Evolutionary conservation across 805 yeast genomes (phyloP).

Genomic region (Maudiozyma serrabonitensis): DNA sequence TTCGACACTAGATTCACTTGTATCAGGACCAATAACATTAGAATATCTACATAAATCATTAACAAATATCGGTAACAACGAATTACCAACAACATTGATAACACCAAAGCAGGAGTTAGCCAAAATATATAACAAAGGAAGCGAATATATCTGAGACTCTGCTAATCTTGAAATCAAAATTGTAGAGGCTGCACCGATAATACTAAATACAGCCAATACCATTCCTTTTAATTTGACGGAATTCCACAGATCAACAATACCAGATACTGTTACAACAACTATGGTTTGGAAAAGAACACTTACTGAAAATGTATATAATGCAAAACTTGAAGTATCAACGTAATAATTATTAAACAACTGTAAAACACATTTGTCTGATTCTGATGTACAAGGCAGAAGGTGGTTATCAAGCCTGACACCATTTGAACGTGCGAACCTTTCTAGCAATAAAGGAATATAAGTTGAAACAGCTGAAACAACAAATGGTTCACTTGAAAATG

Average conservation of each 20-base stretch:
- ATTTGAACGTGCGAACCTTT: slow-evolving; percentile 61
- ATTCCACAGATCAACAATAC: slow-evolving; percentile 51
- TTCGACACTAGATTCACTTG: slow-evolving; percentile 19
- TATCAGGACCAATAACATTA: neutral
- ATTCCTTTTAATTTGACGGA: slow-evolving; percentile 41
- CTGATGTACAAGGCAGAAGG: slow-evolving; percentile 39
- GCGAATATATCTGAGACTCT: slow-evolving; percentile 22
- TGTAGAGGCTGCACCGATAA: slow-evolving; percentile 48
- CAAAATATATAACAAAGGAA: slow-evolving; percentile 43
- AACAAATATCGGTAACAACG: slow-evolving; percentile 56
- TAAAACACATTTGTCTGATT: slow-evolving; percentile 36
- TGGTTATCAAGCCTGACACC: slow-evolving; percentile 58
- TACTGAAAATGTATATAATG: slow-evolving; percentile 61
- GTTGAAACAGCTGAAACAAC: slow-evolving; percentile 73
- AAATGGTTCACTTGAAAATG: slow-evolving; percentile 75
- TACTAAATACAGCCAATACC: slow-evolving; percentile 46
- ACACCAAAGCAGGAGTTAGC: slow-evolving; percentile 70
- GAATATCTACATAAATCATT: slow-evolving; percentile 29
- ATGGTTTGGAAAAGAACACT: slow-evolving; percentile 68
- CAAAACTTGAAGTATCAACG: slow-evolving; percentile 65
- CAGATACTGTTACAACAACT: slow-evolving; percentile 62
- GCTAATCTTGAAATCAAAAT: slow-evolving; percentile 32
- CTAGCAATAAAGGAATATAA: slow-evolving; percentile 61
- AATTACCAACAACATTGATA: slow-evolving; percentile 71
- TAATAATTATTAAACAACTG: slow-evolving; percentile 35